phyloP scores from a whole-genome alignment of 2,329 filamentous ascomycete genomes.

The Myriosclerotinia scirpicola region DNA sequence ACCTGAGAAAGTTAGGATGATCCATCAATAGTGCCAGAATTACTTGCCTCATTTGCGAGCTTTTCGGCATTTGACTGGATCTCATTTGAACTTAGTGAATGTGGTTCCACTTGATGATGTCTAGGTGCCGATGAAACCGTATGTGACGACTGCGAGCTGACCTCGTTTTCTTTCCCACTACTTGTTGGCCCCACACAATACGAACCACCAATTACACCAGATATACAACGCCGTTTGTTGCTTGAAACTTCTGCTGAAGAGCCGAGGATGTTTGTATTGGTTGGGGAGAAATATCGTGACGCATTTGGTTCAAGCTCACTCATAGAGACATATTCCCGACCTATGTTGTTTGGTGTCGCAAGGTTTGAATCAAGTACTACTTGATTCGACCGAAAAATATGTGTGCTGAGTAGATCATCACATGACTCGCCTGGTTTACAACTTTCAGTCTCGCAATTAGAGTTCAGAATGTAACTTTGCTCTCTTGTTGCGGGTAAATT shows the following conservation, averaged over 20 bases:
- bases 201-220: background rate
- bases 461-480: slow-evolving; percentile 18
- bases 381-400: background rate
- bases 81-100: background rate
- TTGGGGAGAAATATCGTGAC: background rate
- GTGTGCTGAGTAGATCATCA: slow-evolving; percentile 11
- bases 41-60: slow-evolving; percentile 9
- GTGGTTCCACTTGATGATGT: background rate
- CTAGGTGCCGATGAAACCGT: background rate
- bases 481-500: slow-evolving; percentile 19
- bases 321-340: slow-evolving; percentile 19
- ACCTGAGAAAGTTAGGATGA: slow-evolving; percentile 7
- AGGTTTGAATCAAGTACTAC: slow-evolving; percentile 5
- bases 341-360: background rate
- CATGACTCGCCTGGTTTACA: slow-evolving; percentile 12
- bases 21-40: background rate
- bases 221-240: slow-evolving; percentile 8
- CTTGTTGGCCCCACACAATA: background rate
- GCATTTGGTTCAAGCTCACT: slow-evolving; percentile 19
- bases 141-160: background rate
- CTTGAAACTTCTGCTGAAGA: slow-evolving; percentile 6
- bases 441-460: slow-evolving; percentile 6
- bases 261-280: slow-evolving; percentile 10
- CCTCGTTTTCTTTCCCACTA: background rate
- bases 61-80: background rate